Conservation (phyloP, 2,329 filamentous ascomycete species). For the Cladophialophora bantiana region DNA sequence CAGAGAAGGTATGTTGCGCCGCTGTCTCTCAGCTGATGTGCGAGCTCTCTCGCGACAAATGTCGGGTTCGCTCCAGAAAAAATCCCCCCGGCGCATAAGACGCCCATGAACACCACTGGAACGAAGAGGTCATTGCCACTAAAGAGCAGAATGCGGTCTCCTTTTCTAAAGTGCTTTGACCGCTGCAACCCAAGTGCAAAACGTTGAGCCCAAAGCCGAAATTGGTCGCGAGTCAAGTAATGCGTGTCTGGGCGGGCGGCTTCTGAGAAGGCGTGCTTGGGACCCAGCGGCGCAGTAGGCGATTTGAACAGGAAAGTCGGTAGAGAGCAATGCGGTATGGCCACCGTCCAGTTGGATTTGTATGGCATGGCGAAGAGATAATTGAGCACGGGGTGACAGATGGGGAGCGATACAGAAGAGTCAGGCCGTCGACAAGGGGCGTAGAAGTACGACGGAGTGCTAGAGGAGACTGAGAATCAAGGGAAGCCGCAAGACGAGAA, state of each 20-base stretch:
- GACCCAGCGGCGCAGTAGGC: conserved; percentile 48
- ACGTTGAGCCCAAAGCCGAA: conserved; percentile 71
- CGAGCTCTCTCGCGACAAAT: conserved; percentile 72
- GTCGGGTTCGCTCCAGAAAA: conserved; percentile 75
- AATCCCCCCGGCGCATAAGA: conserved; percentile 74
- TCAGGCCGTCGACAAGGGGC: no score
- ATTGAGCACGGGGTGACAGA: background rate
- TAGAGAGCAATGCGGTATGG: conserved; percentile 52
- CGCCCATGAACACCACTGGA: conserved; percentile 70
- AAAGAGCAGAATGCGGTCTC: conserved; percentile 74
- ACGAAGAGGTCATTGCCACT: conserved; percentile 74
- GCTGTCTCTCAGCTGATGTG: conserved; percentile 73
- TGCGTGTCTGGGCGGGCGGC: conserved; percentile 68
- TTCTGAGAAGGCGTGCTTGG: conserved; percentile 61
- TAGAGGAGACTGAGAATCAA: background rate
- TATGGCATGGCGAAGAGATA: conserved; percentile 51
- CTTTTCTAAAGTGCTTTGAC: conserved; percentile 64
- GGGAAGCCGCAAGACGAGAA: background rate
- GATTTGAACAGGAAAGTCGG: conserved; percentile 56
- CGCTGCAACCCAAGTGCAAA: conserved; percentile 69
- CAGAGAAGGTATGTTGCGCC: conserved; percentile 70
- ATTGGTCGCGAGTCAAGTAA: conserved; percentile 65
- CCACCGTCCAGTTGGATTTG: conserved; percentile 52
- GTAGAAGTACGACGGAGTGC: no score
- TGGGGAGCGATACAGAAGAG: no score